Evolutionary conservation across 1,284 basidiomycete genomes (phyloP).

Genomic region (Entoloma clypeatum): DNA sequence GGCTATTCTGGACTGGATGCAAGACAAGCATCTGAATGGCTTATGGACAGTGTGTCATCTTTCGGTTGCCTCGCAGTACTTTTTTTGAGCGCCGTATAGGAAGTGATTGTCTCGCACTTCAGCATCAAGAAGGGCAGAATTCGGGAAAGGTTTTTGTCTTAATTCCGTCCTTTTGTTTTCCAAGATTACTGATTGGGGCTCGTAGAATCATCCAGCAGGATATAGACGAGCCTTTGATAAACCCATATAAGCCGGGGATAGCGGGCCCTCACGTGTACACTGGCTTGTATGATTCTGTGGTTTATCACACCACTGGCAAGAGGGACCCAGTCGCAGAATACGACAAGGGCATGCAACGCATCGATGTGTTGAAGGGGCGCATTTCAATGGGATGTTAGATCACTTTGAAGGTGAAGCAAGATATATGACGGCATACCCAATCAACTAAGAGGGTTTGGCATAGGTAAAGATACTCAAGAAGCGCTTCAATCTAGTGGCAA

Average conservation of each 20-base stretch:
- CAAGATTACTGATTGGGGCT: conserved; percentile 39
- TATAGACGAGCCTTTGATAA: conserved; percentile 26
- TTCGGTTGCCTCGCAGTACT: background rate
- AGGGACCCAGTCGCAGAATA: conserved; percentile 27
- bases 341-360: conserved; percentile 23
- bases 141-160: conserved; percentile 33
- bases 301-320: too few relatives aligned
- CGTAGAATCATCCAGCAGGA: too few relatives aligned
- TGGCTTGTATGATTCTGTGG: too few relatives aligned
- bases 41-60: conserved; percentile 41
- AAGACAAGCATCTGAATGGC: conserved; percentile 37
- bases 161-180: conserved; percentile 1
- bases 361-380: background rate
- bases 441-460: too few relatives aligned
- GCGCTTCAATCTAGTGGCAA: too few relatives aligned
- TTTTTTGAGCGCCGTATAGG: conserved; percentile 28
- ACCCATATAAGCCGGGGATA: conserved; percentile 16
- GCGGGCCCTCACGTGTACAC: too few relatives aligned
- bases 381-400: too few relatives aligned
- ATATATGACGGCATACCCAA: too few relatives aligned
- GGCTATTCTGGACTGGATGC: conserved; percentile 52
- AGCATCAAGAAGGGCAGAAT: conserved; percentile 38
- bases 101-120: conserved; percentile 49
- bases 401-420: too few relatives aligned
- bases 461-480: too few relatives aligned